Evolutionary conservation across 2,329 filamentous ascomycete species (phyloP), one percentile per base, ranked within the genome.

Genomic region (Tolypocladium amazonense): DNA sequence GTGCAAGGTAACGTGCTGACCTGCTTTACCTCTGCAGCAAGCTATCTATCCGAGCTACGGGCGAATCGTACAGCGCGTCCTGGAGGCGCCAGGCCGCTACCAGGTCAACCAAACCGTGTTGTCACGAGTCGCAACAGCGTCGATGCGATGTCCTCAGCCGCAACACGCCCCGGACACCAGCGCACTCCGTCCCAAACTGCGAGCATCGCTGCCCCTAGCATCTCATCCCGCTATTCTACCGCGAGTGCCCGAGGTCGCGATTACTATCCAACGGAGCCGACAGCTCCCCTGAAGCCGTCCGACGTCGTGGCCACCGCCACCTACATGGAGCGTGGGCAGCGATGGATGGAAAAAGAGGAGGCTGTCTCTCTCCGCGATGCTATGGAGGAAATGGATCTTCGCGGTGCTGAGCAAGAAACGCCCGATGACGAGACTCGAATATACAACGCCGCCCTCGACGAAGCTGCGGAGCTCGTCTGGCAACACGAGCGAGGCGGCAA

Each of bases 341-440:
- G 88, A 66, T 90, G 88, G 87, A 89, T 90, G 83, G 89, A 92
- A 71, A 89, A 88, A 71, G 88, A 91, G 68, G 89, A 92, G 72
- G 87, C 84, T 4, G 80, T 81, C 41, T 88, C 88, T 25, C 73
- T 92, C 61, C 82, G 87, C 23, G 81, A 85, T 62, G 88, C 89
- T 14, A 84, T 92, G 79, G 84, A 90, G 65, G 86, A 89, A 66
- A 83, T 92, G 81, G 83, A 89, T 61, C 63, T 88, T 52, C 77
- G 77, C 58, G 73, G 77, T 37, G 66, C 69, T 45, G 59, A 62
- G 25, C 66, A 71, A 53, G 67, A 64, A 8, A 62, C 63, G 14
- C 66, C 63, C 47, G 75, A 78, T 35, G 79, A 85, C 2, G 85
- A 87, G 25, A 85, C 88, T 61, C 82, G 82, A 53, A 71, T 92